These are phyloP conservation scores for Aristolochia contorta DNA, from an alignment of 164 flowering plant genomes.

Conservation along the genomic window DNA sequence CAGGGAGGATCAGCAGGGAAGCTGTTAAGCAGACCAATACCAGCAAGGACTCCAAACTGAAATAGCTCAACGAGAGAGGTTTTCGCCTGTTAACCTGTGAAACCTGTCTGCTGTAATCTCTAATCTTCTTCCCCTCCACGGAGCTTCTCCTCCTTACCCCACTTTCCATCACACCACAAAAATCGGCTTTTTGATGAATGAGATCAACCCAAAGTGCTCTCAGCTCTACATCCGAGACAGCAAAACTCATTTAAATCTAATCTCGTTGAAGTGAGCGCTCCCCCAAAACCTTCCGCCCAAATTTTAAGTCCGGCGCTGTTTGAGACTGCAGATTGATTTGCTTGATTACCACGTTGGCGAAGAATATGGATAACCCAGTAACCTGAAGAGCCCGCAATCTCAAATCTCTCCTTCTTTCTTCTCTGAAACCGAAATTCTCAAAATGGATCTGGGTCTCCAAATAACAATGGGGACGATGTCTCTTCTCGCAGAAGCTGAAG, in stretches of 20 bases:
- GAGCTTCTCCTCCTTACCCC: slow-evolving; percentile 9
- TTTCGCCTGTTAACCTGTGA: slow-evolving; percentile 22
- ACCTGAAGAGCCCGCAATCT: too few species aligned
- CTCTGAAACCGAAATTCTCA: too few species aligned
- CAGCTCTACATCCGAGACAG: slow-evolving; percentile 7
- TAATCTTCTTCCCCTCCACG: slow-evolving; percentile 8
- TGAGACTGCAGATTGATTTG: too few species aligned
- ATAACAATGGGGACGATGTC: too few species aligned
- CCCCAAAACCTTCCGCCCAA: too few species aligned
- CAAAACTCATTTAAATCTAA: slow-evolving; percentile 18
- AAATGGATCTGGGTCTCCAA: too few species aligned
- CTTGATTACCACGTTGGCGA: too few species aligned
- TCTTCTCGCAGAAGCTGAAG: too few species aligned
- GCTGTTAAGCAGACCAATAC: slow-evolving; percentile 54
- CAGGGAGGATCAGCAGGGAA: slow-evolving; percentile 62
- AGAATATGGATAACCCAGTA: too few species aligned
- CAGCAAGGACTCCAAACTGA: slow-evolving; percentile 52
- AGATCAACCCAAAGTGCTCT: slow-evolving; percentile 12
- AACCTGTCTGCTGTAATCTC: slow-evolving; percentile 14
- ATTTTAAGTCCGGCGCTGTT: too few species aligned
- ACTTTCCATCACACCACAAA: slow-evolving; percentile 21
- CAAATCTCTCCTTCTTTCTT: too few species aligned
- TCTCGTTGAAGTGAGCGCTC: too few species aligned
- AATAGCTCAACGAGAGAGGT: slow-evolving; percentile 32
- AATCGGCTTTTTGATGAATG: slow-evolving; percentile 10